phyloP scores from a whole-genome alignment of 495 filamentous ascomycete species.

The Penicillium ochrochloron region DNA sequence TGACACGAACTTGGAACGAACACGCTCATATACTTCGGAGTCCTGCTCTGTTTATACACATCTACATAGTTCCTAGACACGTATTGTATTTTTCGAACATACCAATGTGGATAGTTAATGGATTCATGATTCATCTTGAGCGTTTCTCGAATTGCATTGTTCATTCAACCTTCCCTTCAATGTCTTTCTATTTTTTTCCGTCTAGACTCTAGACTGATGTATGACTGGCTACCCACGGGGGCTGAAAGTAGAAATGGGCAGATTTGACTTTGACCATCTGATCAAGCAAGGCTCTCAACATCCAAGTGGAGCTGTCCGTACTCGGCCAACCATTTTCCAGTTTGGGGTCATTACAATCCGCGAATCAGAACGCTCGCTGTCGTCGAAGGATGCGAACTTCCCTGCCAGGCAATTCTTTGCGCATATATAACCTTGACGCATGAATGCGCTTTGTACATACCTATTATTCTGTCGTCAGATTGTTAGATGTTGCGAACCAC shows the following conservation, averaged over 20 bases:
- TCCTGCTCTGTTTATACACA: background rate
- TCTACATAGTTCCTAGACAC: background rate
- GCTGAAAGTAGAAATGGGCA: background rate
- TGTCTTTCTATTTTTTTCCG: no score
- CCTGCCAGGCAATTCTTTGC: background rate
- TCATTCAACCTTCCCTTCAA: background rate
- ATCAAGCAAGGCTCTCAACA: background rate
- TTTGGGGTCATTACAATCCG: background rate
- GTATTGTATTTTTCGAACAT: background rate
- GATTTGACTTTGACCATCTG: background rate
- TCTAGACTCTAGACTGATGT: background rate
- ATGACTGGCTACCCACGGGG: background rate
- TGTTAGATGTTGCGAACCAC: background rate
- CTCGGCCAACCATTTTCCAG: background rate
- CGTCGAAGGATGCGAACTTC: background rate
- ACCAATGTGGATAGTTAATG: background rate
- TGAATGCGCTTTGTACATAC: background rate
- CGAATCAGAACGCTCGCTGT: background rate
- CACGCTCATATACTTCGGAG: background rate
- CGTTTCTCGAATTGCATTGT: background rate
- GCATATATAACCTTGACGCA: background rate
- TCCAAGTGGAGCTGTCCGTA: conserved; percentile 6
- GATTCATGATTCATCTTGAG: background rate
- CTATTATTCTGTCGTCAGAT: background rate
- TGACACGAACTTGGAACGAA: background rate